Evolutionary conservation across 495 filamentous ascomycete species (phyloP).

Genomic region (Neurospora terricola): DNA sequence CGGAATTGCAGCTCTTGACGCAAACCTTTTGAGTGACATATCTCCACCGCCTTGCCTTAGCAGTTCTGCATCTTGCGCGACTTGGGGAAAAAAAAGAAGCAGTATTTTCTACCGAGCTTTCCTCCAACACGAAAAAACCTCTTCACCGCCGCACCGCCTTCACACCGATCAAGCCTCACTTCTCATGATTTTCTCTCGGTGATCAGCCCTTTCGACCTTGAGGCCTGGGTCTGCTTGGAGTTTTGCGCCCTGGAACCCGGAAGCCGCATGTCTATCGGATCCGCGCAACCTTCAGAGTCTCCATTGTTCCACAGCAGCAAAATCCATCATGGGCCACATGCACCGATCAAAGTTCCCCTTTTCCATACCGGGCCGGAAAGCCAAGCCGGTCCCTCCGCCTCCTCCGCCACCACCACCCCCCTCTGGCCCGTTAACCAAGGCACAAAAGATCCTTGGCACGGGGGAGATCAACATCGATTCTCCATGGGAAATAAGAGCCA

Average conservation of each 20-base stretch:
- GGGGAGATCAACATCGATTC: slow-evolving; percentile 20
- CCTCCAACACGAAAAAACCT: background rate
- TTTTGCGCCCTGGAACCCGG: background rate
- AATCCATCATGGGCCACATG: slow-evolving; percentile 29
- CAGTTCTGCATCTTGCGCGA: background rate
- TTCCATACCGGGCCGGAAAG: slow-evolving; percentile 39
- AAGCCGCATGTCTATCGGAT: background rate
- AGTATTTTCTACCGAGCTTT: background rate
- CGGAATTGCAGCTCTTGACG: slow-evolving; percentile 9
- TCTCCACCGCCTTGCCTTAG: background rate
- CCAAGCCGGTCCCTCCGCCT: slow-evolving; percentile 18
- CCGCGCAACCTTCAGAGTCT: background rate
- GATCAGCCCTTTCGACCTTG: slow-evolving; percentile 5
- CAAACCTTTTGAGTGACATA: background rate
- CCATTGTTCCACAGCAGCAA: slow-evolving; percentile 1
- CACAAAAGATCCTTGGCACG: slow-evolving; percentile 35
- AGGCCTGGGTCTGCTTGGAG: slow-evolving; percentile 1
- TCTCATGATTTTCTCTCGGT: slow-evolving; percentile 8
- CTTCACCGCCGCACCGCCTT: background rate
- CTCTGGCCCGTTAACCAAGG: slow-evolving; percentile 27
- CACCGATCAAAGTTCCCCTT: slow-evolving; percentile 42
- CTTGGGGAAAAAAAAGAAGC: background rate
- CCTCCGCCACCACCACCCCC: background rate
- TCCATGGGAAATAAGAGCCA: slow-evolving; percentile 35
- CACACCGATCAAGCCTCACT: background rate